Evolutionary conservation across 2,329 filamentous ascomycete genomes (phyloP), one percentile per base, ranked within the genome.

Genomic region (Orbilia brochopaga): DNA sequence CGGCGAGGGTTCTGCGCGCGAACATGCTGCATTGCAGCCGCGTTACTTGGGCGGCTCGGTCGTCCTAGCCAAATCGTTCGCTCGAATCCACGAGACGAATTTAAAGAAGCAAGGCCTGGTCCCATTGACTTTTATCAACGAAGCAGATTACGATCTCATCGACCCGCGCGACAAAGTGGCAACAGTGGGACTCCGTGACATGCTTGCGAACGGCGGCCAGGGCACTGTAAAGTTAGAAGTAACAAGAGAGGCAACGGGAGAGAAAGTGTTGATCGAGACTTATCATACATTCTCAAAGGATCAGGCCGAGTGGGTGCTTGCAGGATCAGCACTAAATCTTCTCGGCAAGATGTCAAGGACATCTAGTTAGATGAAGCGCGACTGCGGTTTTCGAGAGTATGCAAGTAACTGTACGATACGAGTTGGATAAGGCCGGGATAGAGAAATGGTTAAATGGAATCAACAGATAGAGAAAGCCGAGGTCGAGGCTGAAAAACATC

Each of bases 31-130:
- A 1, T 83, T 96, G 37, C 92, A 96, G 80, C 92, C 92, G 1
- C 85, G 92, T n/a, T 96, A 92, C 81, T 87, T 96, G 1, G 92
- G 92, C 69, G 91, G 90, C 19, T 85, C 90, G 55, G 84, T 96
- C 78, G 91, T 96, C 66, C 84, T 96, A 17, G 84, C 89, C 64
- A 96, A 96, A 83, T 90, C 86, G 40, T 96, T 96, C 78, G 92
- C 92, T 0, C 88, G 92, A 59, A 96, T 96, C 79, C 92, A 96
- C 82, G 92, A 96, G 84, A 96, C 92, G 30, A 96, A 96, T 80
- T 82, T 96, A 75, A 96, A 96, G 87, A 96, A 96, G 83, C 94
- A 99, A 82, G 94, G 94, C 74, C 90, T 99, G 35, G 91, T 99
- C 50, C 94, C 94, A 1, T 83, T 99, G 77, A 97, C 91, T 0